Conservation (phyloP, 495 filamentous ascomycete genomes). For the Amphirosellinia nigrospora region DNA sequence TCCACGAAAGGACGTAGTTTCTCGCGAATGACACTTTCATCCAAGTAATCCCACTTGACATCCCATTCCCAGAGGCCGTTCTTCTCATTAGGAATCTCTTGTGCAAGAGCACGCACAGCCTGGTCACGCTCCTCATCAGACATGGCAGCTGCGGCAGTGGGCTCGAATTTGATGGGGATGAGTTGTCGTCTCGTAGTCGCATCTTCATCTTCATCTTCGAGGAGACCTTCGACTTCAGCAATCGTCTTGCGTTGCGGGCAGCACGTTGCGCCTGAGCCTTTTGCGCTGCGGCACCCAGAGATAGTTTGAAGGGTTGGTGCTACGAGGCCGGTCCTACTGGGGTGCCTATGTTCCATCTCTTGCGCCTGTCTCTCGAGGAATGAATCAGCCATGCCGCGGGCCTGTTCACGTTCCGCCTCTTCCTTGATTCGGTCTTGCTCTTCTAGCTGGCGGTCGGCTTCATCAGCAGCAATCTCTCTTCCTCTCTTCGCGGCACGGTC, state of each 20-base stretch:
- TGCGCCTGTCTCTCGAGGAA: constrained; percentile 90
- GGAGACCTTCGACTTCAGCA: constrained; percentile 89
- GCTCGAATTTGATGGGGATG: constrained; percentile 90
- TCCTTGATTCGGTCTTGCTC: constrained; percentile 72
- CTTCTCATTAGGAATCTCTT: constrained; percentile 87
- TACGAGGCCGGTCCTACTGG: constrained; percentile 42
- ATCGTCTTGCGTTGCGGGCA: constrained; percentile 75
- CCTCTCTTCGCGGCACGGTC: constrained; percentile 75
- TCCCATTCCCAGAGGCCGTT: constrained; percentile 90
- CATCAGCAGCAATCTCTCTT: constrained; percentile 77
- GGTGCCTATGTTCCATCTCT: constrained; percentile 73
- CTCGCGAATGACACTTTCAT: constrained; percentile 79
- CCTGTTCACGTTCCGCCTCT: constrained; percentile 75
- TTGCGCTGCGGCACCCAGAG: constrained; percentile 84
- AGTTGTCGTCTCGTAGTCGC: constrained; percentile 76
- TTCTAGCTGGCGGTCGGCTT: constrained; percentile 79
- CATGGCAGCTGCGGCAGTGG: constrained; percentile 70
- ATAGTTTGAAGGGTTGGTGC: constrained; percentile 94
- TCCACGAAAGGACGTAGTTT: constrained; percentile 94
- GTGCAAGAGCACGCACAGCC: constrained; percentile 77
- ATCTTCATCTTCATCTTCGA: constrained; percentile 92
- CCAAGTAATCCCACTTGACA: constrained; percentile 93
- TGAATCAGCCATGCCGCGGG: constrained; percentile 85
- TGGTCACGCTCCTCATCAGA: constrained; percentile 84
- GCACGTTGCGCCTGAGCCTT: constrained; percentile 76